Percentiles rank a stretch among this genome's conserved stretches.
Conservation (phyloP, 2,329 filamentous ascomycete species). For the Pyrenochaeta sp. region DNA sequence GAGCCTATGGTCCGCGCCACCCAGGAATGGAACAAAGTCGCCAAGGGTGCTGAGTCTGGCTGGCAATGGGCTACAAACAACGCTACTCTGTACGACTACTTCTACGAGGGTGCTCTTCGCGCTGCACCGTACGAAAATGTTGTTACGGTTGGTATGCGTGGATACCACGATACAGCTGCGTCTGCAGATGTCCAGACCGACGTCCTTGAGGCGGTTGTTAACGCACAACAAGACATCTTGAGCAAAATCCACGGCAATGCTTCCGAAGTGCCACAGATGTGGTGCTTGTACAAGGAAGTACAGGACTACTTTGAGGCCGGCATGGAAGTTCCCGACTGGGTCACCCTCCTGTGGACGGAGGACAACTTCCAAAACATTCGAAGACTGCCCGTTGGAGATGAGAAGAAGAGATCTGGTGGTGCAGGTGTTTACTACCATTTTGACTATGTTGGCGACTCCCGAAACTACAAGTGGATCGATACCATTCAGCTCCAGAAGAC, state of each 20-base stretch:
- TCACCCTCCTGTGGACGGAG: slow-evolving; percentile 74
- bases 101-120: slow-evolving; percentile 71
- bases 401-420: slow-evolving; percentile 67
- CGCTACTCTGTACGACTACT: slow-evolving; percentile 72
- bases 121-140: slow-evolving; percentile 72
- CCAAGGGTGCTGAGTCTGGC: slow-evolving; percentile 58
- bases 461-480: slow-evolving; percentile 69
- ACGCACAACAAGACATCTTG: slow-evolving; percentile 67
- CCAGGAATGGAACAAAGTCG: slow-evolving; percentile 58
- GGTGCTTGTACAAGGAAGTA: slow-evolving; percentile 80
- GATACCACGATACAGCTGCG: slow-evolving; percentile 71
- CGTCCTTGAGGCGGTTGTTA: slow-evolving; percentile 68
- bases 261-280: slow-evolving; percentile 70
- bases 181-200: slow-evolving; percentile 65
- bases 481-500: slow-evolving; percentile 72
- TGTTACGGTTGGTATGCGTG: slow-evolving; percentile 74
- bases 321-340: slow-evolving; percentile 69
- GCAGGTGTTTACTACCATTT: slow-evolving; percentile 74
- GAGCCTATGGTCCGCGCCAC: slow-evolving; percentile 74
- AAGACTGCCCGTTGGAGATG: slow-evolving; percentile 67
- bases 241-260: slow-evolving; percentile 62
- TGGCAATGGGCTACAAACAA: slow-evolving; percentile 79
- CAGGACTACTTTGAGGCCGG: slow-evolving; percentile 73
- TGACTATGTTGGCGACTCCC: slow-evolving; percentile 69
- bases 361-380: slow-evolving; percentile 75